phyloP scores from a whole-genome alignment of 345 rosid species.

The Streptanthus diversifolius region DNA sequence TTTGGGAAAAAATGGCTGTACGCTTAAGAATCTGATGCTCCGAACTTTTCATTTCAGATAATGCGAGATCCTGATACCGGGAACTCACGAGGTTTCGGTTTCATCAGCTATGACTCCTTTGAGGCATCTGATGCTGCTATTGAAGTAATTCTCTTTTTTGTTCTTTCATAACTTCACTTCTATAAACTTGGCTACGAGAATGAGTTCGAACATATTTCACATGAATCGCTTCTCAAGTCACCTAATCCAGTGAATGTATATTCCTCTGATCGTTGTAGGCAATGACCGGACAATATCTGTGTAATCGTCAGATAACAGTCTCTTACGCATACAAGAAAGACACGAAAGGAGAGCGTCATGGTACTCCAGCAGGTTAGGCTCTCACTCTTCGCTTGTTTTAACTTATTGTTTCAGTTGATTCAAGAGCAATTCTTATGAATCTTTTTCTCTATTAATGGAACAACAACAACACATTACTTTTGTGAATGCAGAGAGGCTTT shows the following conservation, averaged over 20 bases:
- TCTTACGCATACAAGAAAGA: slow-evolving; percentile 98
- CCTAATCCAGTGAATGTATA: background rate
- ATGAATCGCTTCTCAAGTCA: background rate
- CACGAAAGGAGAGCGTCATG: slow-evolving; percentile 98
- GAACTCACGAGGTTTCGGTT: slow-evolving; percentile 96
- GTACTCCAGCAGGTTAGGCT: slow-evolving; percentile 90
- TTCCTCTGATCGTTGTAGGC: slow-evolving; percentile 46
- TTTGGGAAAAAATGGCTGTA: background rate
- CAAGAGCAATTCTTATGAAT: background rate
- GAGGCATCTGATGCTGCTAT: slow-evolving; percentile 99
- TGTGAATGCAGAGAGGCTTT: slow-evolving; percentile 71
- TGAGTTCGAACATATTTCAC: background rate
- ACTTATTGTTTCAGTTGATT: background rate
- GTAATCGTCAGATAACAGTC: slow-evolving; percentile 95
- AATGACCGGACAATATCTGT: slow-evolving; percentile 94
- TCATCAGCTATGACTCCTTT: slow-evolving; percentile 96
- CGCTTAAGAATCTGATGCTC: slow-evolving; percentile 18
- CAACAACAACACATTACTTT: background rate
- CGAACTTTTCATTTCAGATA: slow-evolving; percentile 45
- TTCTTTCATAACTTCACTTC: background rate
- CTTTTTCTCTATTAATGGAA: background rate
- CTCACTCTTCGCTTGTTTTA: slow-evolving; percentile 1
- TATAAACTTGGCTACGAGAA: background rate
- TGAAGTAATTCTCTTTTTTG: slow-evolving; percentile 51
- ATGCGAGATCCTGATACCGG: slow-evolving; percentile 99